phyloP scores from a whole-genome alignment of 495 filamentous ascomycete genomes.

The Cudoniella acicularis region DNA sequence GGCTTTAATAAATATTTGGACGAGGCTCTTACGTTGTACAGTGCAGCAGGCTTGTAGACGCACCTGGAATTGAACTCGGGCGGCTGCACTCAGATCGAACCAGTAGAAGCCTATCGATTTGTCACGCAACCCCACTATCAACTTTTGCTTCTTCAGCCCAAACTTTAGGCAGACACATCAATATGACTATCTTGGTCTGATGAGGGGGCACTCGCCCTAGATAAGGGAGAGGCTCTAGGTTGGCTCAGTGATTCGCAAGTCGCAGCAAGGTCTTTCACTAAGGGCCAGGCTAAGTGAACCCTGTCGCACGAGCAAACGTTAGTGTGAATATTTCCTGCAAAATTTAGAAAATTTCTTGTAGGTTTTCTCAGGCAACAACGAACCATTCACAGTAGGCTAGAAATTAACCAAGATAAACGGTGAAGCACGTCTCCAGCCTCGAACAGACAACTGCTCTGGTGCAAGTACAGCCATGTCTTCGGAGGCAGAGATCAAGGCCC shows the following conservation, averaged over 20 bases:
- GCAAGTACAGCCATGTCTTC: too few species aligned
- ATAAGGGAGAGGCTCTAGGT: background rate
- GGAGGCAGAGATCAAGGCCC: too few species aligned
- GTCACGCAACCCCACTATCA: background rate
- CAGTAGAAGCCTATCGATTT: background rate
- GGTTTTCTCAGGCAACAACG: too few species aligned
- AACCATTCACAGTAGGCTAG: too few species aligned
- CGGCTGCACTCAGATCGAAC: background rate
- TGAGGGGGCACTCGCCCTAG: background rate
- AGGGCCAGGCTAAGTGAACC: too few species aligned
- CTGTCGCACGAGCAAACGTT: too few species aligned
- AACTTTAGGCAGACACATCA: background rate
- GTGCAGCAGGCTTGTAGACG: background rate
- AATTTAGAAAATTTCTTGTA: too few species aligned
- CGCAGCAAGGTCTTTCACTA: too few species aligned
- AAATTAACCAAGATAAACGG: too few species aligned
- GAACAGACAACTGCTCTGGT: too few species aligned
- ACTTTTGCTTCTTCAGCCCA: background rate
- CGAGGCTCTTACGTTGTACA: background rate
- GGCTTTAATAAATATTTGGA: background rate
- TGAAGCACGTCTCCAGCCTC: too few species aligned
- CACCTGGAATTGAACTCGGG: background rate
- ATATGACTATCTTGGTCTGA: background rate
- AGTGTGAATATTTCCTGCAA: too few species aligned
- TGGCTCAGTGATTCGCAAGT: background rate